These are phyloP conservation scores for Lachnum nothofagi DNA, from an alignment of 2,329 filamentous ascomycete species.

Conservation along the genomic window DNA sequence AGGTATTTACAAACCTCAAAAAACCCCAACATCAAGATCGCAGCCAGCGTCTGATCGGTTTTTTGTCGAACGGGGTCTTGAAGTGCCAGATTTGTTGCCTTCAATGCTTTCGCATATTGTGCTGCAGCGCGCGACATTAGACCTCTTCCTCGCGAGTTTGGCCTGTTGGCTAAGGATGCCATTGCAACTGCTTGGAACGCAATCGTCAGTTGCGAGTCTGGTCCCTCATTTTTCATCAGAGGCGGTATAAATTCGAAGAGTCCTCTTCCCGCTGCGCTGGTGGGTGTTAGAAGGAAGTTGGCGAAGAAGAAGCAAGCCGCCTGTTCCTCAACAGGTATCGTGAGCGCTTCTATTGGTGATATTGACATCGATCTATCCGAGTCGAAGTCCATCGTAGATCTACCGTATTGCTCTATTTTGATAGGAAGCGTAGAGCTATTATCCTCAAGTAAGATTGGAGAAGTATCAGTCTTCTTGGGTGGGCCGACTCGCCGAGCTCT, in stretches of 20 bases:
- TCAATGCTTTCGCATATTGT: constrained; percentile 52
- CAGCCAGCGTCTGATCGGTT: constrained; percentile 54
- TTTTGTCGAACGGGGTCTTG: constrained; percentile 45
- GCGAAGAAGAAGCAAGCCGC: constrained; percentile 56
- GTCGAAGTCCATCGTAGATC: constrained; percentile 9
- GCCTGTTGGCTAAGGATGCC: constrained; percentile 52
- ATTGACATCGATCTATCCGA: constrained; percentile 4
- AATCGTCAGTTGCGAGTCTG: constrained; percentile 45
- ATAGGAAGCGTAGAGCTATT: constrained; percentile 11
- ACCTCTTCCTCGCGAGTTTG: constrained; percentile 31
- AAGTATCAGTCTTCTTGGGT: constrained; percentile 41
- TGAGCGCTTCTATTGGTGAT: constrained; percentile 35
- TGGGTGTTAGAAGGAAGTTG: constrained; percentile 54
- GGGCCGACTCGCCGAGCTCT: constrained; percentile 53
- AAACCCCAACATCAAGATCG: constrained; percentile 54
- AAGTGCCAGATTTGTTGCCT: constrained; percentile 48
- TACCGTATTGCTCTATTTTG: neutral
- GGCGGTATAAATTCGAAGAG: constrained; percentile 57
- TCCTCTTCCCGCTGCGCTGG: constrained; percentile 42
- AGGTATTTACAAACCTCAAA: constrained; percentile 45
- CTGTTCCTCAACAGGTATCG: constrained; percentile 48
- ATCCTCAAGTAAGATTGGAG: constrained; percentile 14
- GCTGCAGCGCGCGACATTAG: constrained; percentile 40
- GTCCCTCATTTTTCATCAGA: constrained; percentile 43
- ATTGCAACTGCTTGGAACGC: constrained; percentile 58